Conservation (phyloP, 2,329 filamentous ascomycete species). For the Alternaria metachromatica region DNA sequence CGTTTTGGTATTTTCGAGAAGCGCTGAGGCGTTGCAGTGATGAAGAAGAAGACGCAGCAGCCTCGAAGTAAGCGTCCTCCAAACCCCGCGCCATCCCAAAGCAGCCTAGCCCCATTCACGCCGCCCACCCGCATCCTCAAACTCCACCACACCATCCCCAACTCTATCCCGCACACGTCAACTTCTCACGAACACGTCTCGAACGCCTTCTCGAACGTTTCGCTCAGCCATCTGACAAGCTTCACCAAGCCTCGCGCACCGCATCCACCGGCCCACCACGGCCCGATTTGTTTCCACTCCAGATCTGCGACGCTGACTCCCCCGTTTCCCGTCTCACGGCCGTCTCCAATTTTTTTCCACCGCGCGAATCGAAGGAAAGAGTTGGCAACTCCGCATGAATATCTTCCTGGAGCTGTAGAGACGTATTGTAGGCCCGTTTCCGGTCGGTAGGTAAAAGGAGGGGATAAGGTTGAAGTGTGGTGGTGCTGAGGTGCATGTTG, state of each 20-base stretch:
- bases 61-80: not conserved
- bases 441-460: not conserved
- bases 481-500: constrained; percentile 4
- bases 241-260: not conserved
- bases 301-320: constrained; percentile 8
- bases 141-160: not conserved
- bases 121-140: not conserved
- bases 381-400: not conserved
- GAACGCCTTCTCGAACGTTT: not conserved
- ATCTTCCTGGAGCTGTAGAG: too few species aligned
- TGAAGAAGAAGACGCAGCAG: not conserved
- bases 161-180: not conserved
- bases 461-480: not conserved
- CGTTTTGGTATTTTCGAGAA: too few species aligned
- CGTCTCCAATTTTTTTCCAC: constrained; percentile 6
- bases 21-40: not conserved
- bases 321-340: constrained; percentile 9
- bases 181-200: not conserved
- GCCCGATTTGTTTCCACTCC: constrained; percentile 11
- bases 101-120: not conserved
- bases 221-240: not conserved
- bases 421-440: not conserved
- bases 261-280: not conserved
- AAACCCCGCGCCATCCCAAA: not conserved
- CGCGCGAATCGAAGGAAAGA: not conserved